These are phyloP conservation scores for Protostelium mycophagum DNA, from an alignment of 78 protist genomes.

Conservation along the genomic window DNA sequence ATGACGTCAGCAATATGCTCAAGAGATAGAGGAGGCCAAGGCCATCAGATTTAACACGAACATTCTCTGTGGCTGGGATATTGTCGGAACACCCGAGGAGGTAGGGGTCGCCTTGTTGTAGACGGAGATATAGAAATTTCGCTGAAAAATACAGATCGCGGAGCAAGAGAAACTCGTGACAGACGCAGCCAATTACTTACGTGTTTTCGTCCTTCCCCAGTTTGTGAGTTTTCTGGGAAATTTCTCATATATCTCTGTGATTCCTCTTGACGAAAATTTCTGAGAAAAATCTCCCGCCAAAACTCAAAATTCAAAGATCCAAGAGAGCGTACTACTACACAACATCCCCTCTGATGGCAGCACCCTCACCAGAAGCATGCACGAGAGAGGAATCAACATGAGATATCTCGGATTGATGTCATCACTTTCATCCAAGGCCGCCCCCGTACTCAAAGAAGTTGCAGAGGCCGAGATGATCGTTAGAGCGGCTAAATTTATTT, in stretches of 20 bases:
- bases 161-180: not conserved
- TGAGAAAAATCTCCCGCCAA: slow-evolving; percentile 13
- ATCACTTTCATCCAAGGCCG: not conserved
- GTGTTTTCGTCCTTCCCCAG: not conserved
- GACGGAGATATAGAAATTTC: too few relatives aligned
- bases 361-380: slow-evolving; percentile 43
- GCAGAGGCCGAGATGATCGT: slow-evolving; percentile 57
- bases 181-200: not conserved
- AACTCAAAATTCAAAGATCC: slow-evolving; percentile 23
- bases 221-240: slow-evolving; percentile 26
- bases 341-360: slow-evolving; percentile 56
- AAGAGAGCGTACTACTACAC: slow-evolving; percentile 39
- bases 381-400: slow-evolving; percentile 67
- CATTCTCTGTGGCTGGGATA: not conserved
- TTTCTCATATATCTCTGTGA: not conserved
- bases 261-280: slow-evolving; percentile 13
- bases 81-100: not conserved
- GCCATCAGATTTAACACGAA: not conserved
- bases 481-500: slow-evolving; percentile 52
- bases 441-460: slow-evolving; percentile 32
- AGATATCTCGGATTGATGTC: slow-evolving; percentile 54
- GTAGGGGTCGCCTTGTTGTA: not conserved
- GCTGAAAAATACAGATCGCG: too few relatives aligned
- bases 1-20: not conserved
- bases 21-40: not conserved